These are phyloP conservation scores for Eucalyptus guilfoylei DNA, from an alignment of 345 rosid genomes.

Conservation along the genomic window DNA sequence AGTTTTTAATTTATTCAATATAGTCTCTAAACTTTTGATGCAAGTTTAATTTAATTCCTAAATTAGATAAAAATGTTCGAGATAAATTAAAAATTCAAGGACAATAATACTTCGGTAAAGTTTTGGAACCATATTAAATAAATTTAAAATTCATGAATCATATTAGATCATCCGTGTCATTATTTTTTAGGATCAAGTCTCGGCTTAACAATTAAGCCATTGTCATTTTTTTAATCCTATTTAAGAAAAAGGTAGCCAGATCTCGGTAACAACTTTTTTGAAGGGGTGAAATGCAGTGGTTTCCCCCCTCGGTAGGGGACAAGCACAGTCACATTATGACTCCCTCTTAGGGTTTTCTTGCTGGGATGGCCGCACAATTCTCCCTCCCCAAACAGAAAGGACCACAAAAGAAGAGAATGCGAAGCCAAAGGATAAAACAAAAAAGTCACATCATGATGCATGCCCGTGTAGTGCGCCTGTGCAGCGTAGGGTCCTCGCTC, in stretches of 20 bases:
- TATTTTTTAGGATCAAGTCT: not conserved
- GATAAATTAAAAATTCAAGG: too few relatives aligned
- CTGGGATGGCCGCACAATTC: not conserved
- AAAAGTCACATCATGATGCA: not conserved
- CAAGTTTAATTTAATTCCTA: not conserved
- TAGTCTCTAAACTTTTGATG: rapidly evolving
- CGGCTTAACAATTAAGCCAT: not conserved
- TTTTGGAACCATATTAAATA: too few relatives aligned
- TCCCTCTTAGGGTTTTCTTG: not conserved
- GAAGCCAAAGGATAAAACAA: not conserved
- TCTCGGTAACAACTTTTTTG: not conserved
- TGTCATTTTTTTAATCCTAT: not conserved
- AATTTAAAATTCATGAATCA: too few relatives aligned
- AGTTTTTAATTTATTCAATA: too few relatives aligned
- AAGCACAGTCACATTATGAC: not conserved
- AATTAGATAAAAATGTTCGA: too few relatives aligned
- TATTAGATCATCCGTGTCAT: not conserved
- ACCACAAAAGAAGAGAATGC: not conserved
- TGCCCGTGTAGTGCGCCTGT: not conserved
- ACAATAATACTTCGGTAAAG: too few relatives aligned
- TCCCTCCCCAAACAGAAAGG: not conserved
- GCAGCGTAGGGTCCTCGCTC: not conserved
- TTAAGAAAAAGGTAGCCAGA: not conserved
- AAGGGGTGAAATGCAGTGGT: not conserved
- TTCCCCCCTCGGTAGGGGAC: not conserved